A percentile compares a stretch with the other conserved stretches of the same genome.
These are phyloP conservation scores for Lycium barbarum DNA, from an alignment of 257 asterid species.

Conservation along the genomic window DNA sequence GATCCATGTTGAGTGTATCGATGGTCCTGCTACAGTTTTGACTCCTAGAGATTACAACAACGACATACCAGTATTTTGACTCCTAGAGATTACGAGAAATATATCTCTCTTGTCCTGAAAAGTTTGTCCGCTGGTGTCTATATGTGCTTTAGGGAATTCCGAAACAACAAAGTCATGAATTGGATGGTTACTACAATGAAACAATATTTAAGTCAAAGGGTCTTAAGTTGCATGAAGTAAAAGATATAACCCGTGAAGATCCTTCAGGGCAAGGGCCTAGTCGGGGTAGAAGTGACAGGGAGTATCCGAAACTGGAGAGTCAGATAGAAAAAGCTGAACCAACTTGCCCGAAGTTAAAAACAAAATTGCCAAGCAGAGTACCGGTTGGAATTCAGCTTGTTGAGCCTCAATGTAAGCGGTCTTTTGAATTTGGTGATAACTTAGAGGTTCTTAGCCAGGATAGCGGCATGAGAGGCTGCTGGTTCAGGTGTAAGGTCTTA, in stretches of 20 bases:
- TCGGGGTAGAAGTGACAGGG: conserved; percentile 27
- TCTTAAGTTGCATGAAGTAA: conserved; percentile 24
- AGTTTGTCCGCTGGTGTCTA: conserved; percentile 37
- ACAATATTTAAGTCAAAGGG: conserved; percentile 37
- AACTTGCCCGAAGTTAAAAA: conserved; percentile 36
- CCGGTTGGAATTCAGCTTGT: conserved; percentile 28
- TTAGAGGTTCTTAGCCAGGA: conserved; percentile 67
- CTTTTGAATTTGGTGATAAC: conserved; percentile 32
- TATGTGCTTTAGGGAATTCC: conserved; percentile 35
- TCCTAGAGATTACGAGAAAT: conserved; percentile 54
- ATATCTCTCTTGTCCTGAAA: conserved; percentile 40
- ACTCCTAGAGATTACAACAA: conserved; percentile 48
- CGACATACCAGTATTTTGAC: conserved; percentile 34
- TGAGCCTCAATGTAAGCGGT: conserved; percentile 17
- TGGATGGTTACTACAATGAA: conserved; percentile 62
- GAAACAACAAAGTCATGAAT: conserved; percentile 36
- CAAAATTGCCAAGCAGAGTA: conserved; percentile 30
- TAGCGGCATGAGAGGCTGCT: conserved; percentile 68
- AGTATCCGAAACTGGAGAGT: conserved; percentile 18
- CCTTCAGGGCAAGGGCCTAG: background rate
- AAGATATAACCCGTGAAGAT: conserved; percentile 25
- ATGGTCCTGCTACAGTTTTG: conserved; percentile 52
- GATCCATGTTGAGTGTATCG: conserved; percentile 47
- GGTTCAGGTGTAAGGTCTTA: conserved; percentile 67
- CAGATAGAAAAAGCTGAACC: conserved; percentile 35